These are phyloP conservation scores for Olyra latifolia DNA, from an alignment of 176 grass and related monocot genomes.

Conservation along the genomic window DNA sequence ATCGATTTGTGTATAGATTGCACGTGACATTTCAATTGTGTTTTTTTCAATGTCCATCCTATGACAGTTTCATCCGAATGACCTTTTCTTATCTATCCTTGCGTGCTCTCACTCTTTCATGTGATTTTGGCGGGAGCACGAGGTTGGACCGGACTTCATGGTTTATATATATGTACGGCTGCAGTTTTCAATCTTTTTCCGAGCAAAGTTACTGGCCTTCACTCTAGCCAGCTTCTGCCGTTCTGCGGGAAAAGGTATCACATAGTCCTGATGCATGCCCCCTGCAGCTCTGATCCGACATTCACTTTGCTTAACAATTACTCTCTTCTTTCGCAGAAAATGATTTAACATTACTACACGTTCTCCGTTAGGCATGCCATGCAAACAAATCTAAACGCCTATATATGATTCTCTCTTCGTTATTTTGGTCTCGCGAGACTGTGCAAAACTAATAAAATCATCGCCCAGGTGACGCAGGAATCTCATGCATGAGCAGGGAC, in stretches of 20 bases:
- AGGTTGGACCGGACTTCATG: background rate
- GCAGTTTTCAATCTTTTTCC: background rate
- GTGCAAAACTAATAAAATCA: slow-evolving; percentile 6
- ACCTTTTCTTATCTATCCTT: too few species aligned
- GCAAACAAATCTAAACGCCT: background rate
- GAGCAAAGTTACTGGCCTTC: background rate
- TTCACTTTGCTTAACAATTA: too few species aligned
- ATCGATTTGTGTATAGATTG: too few species aligned
- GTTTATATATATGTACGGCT: too few species aligned
- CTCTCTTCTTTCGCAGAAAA: background rate
- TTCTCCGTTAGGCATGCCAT: background rate
- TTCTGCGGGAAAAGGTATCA: background rate
- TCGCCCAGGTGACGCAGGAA: background rate
- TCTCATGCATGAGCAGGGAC: slow-evolving; percentile 11
- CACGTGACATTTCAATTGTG: too few species aligned
- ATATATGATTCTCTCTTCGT: too few species aligned
- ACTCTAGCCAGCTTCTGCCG: background rate
- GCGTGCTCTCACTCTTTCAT: too few species aligned
- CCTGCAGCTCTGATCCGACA: background rate
- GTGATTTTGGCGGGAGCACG: background rate
- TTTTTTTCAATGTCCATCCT: too few species aligned
- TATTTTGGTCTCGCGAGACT: background rate
- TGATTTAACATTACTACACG: slow-evolving; percentile 2
- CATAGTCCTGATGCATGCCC: background rate
- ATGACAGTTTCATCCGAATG: too few species aligned